Percentiles rank a stretch among this genome's conserved stretches.
Evolutionary conservation across 1,284 basidiomycete genomes (phyloP).

Genomic region (Takashimella koratensis): DNA sequence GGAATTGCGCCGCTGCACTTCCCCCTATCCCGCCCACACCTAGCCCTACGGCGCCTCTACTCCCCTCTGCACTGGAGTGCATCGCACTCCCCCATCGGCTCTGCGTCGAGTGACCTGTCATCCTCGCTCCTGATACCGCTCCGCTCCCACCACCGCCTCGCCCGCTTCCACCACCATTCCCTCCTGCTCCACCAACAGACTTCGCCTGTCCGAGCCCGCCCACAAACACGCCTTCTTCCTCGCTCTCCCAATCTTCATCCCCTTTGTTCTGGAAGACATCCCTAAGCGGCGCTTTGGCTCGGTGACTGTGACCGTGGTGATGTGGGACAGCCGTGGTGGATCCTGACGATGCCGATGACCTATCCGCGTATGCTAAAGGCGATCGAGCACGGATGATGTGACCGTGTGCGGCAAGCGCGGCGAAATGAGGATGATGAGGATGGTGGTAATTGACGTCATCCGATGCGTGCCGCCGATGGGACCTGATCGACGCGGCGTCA

Average conservation of each 20-base stretch:
- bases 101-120: not conserved
- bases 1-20: not conserved
- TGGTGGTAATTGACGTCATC: constrained; percentile 17
- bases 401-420: not conserved
- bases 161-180: not conserved
- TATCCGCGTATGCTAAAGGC: constrained; percentile 24
- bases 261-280: constrained; percentile 50
- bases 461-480: constrained; percentile 10
- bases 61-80: not conserved
- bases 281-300: constrained; percentile 38
- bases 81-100: constrained; percentile 5
- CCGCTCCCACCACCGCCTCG: not conserved
- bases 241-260: constrained; percentile 49
- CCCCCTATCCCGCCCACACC: constrained; percentile 8
- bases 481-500: constrained; percentile 21
- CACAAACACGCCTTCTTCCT: constrained; percentile 39
- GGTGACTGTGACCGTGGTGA: not conserved
- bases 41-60: not conserved
- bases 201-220: constrained; percentile 48
- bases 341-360: constrained; percentile 10
- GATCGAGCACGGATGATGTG: constrained; percentile 27
- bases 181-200: not conserved
- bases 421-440: constrained; percentile 9
- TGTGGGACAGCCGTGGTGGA: not conserved
- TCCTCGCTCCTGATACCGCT: not conserved